Evolutionary conservation across 352 stramenopile genomes (phyloP).

Genomic region (Elongisporangium anandrum): DNA sequence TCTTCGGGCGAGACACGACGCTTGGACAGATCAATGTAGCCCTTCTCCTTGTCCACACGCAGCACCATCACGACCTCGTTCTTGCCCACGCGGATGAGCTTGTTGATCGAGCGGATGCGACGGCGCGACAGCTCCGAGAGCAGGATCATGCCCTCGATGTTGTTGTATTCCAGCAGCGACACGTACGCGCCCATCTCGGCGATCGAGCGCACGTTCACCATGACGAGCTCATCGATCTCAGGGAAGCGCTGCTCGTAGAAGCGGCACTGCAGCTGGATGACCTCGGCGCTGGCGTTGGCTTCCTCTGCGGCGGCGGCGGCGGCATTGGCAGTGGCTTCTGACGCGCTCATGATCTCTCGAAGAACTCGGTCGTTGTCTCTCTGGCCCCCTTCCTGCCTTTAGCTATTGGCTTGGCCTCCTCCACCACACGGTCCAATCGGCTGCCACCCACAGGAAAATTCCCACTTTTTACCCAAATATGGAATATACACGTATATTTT

Average conservation of each 20-base stretch:
- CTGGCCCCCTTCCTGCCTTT: background rate
- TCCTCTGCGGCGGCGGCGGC: constrained; percentile 32
- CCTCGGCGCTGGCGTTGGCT: constrained; percentile 46
- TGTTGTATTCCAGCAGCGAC: constrained; percentile 99
- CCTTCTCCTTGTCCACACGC: constrained; percentile 99
- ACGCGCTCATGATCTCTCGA: background rate
- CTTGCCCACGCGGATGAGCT: constrained; percentile 99
- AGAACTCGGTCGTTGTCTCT: background rate
- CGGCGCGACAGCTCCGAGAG: constrained; percentile 97
- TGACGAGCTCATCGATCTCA: constrained; percentile 98
- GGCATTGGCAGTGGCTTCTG: constrained; percentile 6
- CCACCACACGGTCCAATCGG: background rate
- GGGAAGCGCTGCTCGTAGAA: constrained; percentile 94
- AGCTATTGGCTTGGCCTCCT: background rate
- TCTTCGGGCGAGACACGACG: constrained; percentile 98
- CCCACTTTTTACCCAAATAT: background rate
- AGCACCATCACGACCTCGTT: constrained; percentile 99
- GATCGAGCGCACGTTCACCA: constrained; percentile 95
- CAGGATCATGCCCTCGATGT: constrained; percentile 99
- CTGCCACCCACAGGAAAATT: background rate
- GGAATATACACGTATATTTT: background rate
- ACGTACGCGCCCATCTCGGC: constrained; percentile 99
- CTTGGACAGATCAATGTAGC: constrained; percentile 99
- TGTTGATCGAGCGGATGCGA: constrained; percentile 99
- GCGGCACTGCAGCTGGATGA: constrained; percentile 80